Percentiles rank a stretch among this genome's conserved stretches.
Conservation (phyloP, 148 eudicot genomes). For the Fagopyrum esculentum region DNA sequence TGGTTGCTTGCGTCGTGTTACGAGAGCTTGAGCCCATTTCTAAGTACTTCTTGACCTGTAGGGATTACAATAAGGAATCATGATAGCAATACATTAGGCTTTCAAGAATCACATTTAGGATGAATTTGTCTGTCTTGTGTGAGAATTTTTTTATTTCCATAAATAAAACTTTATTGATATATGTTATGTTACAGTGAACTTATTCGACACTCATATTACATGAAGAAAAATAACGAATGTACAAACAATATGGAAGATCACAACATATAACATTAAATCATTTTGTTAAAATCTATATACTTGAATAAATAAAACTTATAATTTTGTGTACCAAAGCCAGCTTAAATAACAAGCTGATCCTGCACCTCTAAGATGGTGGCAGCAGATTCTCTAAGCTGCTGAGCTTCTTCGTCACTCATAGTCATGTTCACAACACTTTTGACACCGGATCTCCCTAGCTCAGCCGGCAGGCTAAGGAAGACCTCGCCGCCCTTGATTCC, state of each 20-base stretch:
- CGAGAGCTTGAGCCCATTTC: too few species aligned
- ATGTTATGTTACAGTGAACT: background rate
- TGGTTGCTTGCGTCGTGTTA: too few species aligned
- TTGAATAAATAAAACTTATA: background rate
- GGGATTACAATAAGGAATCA: background rate
- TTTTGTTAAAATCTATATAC: background rate
- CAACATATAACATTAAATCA: background rate
- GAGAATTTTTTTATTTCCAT: too few species aligned
- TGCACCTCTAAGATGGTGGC: slow-evolving; percentile 62
- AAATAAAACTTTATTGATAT: background rate
- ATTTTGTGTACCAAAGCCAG: background rate
- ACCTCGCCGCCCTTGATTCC: slow-evolving; percentile 65
- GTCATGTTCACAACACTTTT: slow-evolving; percentile 64
- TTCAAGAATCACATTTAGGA: too few species aligned
- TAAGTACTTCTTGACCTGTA: background rate
- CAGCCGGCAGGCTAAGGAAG: slow-evolving; percentile 85
- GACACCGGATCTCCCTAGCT: slow-evolving; percentile 76
- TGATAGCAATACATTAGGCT: background rate
- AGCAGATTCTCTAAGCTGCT: slow-evolving; percentile 58
- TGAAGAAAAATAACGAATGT: background rate
- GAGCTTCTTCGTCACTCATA: slow-evolving; percentile 55
- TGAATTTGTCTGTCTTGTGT: too few species aligned
- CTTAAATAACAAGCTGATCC: slow-evolving; percentile 35
- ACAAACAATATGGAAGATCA: background rate
- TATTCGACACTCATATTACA: background rate